These are phyloP conservation scores for Colletotrichum neosansevieriae DNA, from an alignment of 2,329 filamentous ascomycete genomes.

Conservation along the genomic window DNA sequence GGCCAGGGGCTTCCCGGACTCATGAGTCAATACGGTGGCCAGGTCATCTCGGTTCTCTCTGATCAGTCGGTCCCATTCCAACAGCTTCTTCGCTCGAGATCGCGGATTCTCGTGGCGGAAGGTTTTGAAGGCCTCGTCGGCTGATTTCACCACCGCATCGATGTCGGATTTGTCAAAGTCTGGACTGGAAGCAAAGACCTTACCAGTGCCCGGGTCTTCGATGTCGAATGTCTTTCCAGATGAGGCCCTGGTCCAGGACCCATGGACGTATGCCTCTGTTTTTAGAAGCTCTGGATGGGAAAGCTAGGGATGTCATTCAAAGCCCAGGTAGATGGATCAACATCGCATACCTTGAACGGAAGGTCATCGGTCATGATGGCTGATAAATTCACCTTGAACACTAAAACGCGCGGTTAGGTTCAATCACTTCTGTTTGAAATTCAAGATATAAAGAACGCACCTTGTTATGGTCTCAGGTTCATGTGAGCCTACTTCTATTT, in stretches of 20 bases:
- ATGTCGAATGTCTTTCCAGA: slow-evolving; percentile 64
- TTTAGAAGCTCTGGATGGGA: slow-evolving; percentile 60
- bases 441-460: no score
- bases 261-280: slow-evolving; percentile 63
- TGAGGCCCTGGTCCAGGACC: slow-evolving; percentile 58
- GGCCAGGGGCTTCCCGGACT: slow-evolving; percentile 68
- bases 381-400: no score
- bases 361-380: not conserved
- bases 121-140: slow-evolving; percentile 51
- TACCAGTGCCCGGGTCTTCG: slow-evolving; percentile 64
- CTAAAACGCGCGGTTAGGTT: no score
- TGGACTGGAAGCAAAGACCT: slow-evolving; percentile 62
- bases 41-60: slow-evolving; percentile 52
- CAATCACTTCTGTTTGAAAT: no score
- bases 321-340: not conserved
- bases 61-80: slow-evolving; percentile 54
- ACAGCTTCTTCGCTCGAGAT: slow-evolving; percentile 50
- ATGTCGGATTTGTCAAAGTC: slow-evolving; percentile 57
- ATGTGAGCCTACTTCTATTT: not conserved
- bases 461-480: not conserved
- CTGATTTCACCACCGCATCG: slow-evolving; percentile 51
- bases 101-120: slow-evolving; percentile 55
- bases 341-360: slow-evolving; percentile 19
- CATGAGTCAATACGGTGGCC: slow-evolving; percentile 54
- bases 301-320: slow-evolving; percentile 47